These are phyloP conservation scores for Artomyces pyxidatus DNA, from an alignment of 768 basidiomycete species.

Conservation along the genomic window DNA sequence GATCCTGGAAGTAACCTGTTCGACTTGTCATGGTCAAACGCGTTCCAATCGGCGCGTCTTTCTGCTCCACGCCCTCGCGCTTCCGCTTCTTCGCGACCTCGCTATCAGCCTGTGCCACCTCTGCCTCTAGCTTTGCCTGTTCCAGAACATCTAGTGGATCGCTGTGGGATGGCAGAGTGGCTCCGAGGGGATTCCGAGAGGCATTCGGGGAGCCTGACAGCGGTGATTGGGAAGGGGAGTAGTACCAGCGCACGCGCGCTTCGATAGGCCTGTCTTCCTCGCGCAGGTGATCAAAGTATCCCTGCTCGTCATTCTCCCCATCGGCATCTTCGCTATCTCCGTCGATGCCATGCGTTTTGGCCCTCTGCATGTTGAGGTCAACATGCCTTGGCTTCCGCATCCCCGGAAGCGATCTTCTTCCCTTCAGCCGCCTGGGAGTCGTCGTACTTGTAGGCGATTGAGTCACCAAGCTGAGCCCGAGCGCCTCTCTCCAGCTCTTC, in stretches of 20 bases:
- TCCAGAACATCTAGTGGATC: conserved; percentile 4
- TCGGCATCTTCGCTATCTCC: conserved; percentile 40
- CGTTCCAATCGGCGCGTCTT: conserved; percentile 62
- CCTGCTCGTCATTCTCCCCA: conserved; percentile 23
- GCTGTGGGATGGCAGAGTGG: neutral
- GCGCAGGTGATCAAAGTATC: conserved; percentile 11
- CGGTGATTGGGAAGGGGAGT: neutral
- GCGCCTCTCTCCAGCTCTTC: conserved; percentile 24
- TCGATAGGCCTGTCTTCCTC: conserved; percentile 73
- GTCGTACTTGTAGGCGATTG: conserved; percentile 11
- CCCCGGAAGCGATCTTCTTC: conserved; percentile 13
- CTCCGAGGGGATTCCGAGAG: neutral
- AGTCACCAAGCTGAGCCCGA: conserved; percentile 20
- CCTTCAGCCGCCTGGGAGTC: conserved; percentile 2
- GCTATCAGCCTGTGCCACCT: conserved; percentile 10
- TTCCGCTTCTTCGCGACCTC: conserved; percentile 13
- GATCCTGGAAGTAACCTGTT: conserved; percentile 88
- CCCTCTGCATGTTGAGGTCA: neutral
- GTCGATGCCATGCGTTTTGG: conserved; percentile 20
- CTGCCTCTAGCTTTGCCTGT: conserved; percentile 10
- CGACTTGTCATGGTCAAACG: conserved; percentile 92
- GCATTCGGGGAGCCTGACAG: neutral
- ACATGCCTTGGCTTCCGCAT: neutral
- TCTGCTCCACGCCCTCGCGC: conserved; percentile 13
- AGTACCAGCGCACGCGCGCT: conserved; percentile 45